These are phyloP conservation scores for Dipodascopsis uninucleata DNA, from an alignment of 805 yeast genomes.

Conservation along the genomic window DNA sequence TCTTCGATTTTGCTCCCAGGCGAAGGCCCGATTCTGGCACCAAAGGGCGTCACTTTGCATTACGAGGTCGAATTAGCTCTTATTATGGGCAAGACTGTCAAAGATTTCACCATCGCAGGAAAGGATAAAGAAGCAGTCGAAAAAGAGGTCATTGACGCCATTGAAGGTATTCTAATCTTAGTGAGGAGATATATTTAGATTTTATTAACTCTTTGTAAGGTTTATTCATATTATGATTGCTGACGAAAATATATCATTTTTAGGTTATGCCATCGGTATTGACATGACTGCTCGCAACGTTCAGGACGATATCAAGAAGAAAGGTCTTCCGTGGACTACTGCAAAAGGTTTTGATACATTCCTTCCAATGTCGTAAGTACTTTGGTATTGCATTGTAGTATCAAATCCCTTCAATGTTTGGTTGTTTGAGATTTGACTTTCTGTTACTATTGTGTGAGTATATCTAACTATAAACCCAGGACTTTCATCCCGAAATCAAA, in stretches of 20 bases:
- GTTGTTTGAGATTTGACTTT: not conserved
- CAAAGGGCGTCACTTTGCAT: slow-evolving; percentile 75
- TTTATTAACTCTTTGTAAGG: not conserved
- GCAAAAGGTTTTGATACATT: slow-evolving; percentile 97
- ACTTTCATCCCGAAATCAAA: slow-evolving; percentile 59
- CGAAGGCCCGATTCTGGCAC: slow-evolving; percentile 76
- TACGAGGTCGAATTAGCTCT: slow-evolving; percentile 93
- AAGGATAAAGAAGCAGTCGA: slow-evolving; percentile 56
- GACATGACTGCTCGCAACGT: slow-evolving; percentile 96
- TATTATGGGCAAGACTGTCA: slow-evolving; percentile 52
- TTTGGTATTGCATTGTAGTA: not conserved
- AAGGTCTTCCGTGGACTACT: slow-evolving; percentile 94
- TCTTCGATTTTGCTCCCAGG: slow-evolving; percentile 66
- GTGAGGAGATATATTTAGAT: not conserved
- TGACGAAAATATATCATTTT: not conserved
- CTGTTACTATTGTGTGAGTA: not conserved
- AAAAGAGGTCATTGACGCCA: slow-evolving; percentile 68
- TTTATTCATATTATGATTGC: no score
- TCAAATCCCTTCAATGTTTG: no score
- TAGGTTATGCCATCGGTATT: slow-evolving; percentile 70
- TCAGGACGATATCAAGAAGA: slow-evolving; percentile 88
- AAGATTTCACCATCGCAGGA: slow-evolving; percentile 10
- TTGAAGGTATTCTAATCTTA: slow-evolving; percentile 51
- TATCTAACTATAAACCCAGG: slow-evolving; percentile 3
- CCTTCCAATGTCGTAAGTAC: slow-evolving; percentile 64